Evolutionary conservation across 2,329 filamentous ascomycete species (phyloP).

Genomic region (Neoscytalidium dimidiatum): DNA sequence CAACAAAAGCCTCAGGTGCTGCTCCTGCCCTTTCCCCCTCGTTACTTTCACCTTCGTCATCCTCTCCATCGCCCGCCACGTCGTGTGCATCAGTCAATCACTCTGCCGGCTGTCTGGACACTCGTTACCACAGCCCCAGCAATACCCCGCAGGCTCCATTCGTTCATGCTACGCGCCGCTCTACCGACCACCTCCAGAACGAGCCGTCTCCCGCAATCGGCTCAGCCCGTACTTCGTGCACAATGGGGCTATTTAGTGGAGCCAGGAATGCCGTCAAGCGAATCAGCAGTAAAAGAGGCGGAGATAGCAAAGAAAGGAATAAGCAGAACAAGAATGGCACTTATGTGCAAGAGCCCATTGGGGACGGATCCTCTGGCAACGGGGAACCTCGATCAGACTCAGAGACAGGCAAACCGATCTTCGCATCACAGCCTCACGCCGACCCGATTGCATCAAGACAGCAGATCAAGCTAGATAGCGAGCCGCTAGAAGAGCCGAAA

Average conservation of each 20-base stretch:
- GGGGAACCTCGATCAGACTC: too few relatives aligned
- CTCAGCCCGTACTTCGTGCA: neutral
- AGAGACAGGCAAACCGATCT: too few relatives aligned
- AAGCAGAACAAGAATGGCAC: neutral
- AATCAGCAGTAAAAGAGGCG: neutral
- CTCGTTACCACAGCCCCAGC: neutral
- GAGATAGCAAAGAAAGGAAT: neutral
- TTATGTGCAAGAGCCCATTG: too few relatives aligned
- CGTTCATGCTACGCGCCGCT: neutral
- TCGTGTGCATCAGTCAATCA: neutral
- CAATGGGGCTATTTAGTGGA: neutral
- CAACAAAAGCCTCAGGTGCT: neutral
- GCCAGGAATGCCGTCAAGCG: neutral
- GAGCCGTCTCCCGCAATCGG: neutral
- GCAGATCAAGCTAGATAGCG: too few relatives aligned
- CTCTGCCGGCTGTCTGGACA: too few relatives aligned
- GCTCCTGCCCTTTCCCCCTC: neutral
- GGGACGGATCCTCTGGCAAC: too few relatives aligned
- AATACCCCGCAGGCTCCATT: neutral
- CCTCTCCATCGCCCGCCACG: neutral
- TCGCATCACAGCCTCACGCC: too few relatives aligned
- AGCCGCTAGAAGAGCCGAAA: too few relatives aligned
- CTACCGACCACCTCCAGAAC: neutral
- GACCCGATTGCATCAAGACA: too few relatives aligned
- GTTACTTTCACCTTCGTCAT: neutral